Evolutionary conservation across 1,284 basidiomycete species (phyloP), one percentile per base, ranked within the genome.

Genomic region (Ceratobasidium sp.): DNA sequence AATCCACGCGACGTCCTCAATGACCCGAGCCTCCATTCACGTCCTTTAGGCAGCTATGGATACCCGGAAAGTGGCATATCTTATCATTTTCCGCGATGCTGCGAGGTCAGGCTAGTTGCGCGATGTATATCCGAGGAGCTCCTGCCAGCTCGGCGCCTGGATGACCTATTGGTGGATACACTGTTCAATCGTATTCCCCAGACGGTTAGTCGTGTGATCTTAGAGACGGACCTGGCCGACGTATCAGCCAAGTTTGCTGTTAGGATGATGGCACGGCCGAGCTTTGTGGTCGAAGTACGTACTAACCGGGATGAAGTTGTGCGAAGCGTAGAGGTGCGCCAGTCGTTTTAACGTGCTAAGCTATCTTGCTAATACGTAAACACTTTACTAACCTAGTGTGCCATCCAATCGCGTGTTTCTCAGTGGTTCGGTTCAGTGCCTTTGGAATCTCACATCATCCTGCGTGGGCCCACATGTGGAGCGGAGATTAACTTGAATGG

Each of bases 281-380:
- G 41, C 34, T 27, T 71, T 19, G 11, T 43, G 4, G 4, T 66
- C 2, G 54, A 71, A 16, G 22, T 71, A 11, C 37, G 27, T 8
- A 58, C 66, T 2, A 53, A 27, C 14, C 34, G 66, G 19, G 66
- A 71, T 37, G 16, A 59, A 11, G 54, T 59, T n/a, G 41, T 48
- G 13, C 49, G 59, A 27, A 39, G 19, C 9, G 66, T 59, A 27
- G 66, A 71, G 49, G 66, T 71, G 29, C 14, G 66, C 48, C 16
- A 16, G 2, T 5, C 14, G 11, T 39, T 43, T 41, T 3, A 43
- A 43, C 22, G 13, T 3, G 24, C 14, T 2, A 22, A 3, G 11
- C 13, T 19, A 22, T 27, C 31, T n/a, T 37, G n/a, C 64, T 54
- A 46, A 49, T 29, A 27, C 34, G 1, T 19, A 34, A 2, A 34